Evolutionary conservation across 2,329 filamentous ascomycete species (phyloP).

Genomic region (Pseudocercospora eumusae): DNA sequence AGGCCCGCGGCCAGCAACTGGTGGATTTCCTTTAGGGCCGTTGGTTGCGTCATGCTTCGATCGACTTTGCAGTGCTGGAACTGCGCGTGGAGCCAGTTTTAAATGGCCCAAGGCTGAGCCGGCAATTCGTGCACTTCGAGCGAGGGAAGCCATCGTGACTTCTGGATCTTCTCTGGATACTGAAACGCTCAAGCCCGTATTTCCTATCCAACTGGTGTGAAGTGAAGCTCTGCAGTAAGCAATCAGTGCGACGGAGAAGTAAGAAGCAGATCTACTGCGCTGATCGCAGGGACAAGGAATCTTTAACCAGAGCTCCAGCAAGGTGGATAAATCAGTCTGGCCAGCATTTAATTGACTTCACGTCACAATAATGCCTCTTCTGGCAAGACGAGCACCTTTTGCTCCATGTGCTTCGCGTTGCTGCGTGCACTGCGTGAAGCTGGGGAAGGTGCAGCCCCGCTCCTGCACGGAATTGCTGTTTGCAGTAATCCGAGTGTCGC

Average conservation of each 20-base stretch:
- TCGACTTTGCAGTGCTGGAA: slow-evolving; percentile 26
- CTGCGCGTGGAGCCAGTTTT: slow-evolving; percentile 14
- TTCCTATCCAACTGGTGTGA: not conserved
- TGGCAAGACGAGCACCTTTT: slow-evolving; percentile 8
- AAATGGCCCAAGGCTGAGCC: slow-evolving; percentile 13
- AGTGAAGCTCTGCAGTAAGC: not conserved
- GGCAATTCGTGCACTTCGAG: not conserved
- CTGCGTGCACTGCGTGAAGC: not conserved
- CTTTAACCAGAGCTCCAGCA: slow-evolving; percentile 7
- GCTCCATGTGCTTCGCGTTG: slow-evolving; percentile 1
- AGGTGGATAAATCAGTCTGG: slow-evolving; percentile 1
- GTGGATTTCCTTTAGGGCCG: slow-evolving; percentile 37
- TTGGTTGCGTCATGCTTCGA: slow-evolving; percentile 35
- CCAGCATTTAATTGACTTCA: slow-evolving; percentile 3
- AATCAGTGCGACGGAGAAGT: not conserved
- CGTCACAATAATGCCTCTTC: slow-evolving; percentile 3
- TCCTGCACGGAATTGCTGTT: not conserved
- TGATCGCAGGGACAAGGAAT: not conserved
- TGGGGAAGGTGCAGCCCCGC: slow-evolving; percentile 7
- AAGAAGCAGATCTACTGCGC: not conserved
- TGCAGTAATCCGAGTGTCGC: not conserved
- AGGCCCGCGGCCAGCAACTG: slow-evolving; percentile 34
- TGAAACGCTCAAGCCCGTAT: not conserved
- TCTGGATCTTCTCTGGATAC: not conserved
- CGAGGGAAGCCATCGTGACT: not conserved